A percentile compares a stretch with the other conserved stretches of the same genome.
phyloP scores from a whole-genome alignment of 257 asterid species.

The Nicotiana noctiflora region DNA sequence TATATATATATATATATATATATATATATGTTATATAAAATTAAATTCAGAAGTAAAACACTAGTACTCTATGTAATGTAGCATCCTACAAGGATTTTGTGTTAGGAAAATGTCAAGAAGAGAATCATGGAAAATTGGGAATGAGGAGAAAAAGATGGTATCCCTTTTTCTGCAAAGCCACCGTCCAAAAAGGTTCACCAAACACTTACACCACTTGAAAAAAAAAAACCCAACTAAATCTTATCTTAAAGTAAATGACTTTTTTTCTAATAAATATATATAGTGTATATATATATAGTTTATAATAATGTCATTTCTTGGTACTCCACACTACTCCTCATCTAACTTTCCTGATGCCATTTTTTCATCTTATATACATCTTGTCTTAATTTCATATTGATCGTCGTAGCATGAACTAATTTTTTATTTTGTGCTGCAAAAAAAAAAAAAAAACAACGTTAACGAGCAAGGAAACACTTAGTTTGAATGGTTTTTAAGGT shows the following conservation, averaged over 20 bases:
- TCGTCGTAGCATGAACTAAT: neutral
- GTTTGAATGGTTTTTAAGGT: neutral
- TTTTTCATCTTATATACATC: neutral
- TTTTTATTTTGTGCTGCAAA: neutral
- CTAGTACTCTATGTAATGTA: neutral
- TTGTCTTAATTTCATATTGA: neutral
- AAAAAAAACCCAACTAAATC: neutral
- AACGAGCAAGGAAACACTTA: neutral
- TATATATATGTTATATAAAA: too few species aligned
- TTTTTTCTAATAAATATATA: neutral
- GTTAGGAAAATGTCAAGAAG: constrained; percentile 12
- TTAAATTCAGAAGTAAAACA: neutral
- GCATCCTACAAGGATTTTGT: constrained; percentile 5
- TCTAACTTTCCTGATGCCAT: neutral
- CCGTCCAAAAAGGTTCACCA: constrained; percentile 23
- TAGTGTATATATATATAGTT: neutral
- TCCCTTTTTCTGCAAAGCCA: constrained; percentile 14
- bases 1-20: too few species aligned
- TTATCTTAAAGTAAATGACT: neutral
- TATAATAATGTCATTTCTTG: neutral
- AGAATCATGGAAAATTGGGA: constrained; percentile 19
- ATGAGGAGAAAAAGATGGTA: constrained; percentile 10
- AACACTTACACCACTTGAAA: constrained; percentile 3
- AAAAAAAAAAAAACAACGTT: neutral
- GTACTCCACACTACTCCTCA: neutral